phyloP scores from a whole-genome alignment of 371 early-diverging fungal genomes.

The Pancytospora philotis region DNA sequence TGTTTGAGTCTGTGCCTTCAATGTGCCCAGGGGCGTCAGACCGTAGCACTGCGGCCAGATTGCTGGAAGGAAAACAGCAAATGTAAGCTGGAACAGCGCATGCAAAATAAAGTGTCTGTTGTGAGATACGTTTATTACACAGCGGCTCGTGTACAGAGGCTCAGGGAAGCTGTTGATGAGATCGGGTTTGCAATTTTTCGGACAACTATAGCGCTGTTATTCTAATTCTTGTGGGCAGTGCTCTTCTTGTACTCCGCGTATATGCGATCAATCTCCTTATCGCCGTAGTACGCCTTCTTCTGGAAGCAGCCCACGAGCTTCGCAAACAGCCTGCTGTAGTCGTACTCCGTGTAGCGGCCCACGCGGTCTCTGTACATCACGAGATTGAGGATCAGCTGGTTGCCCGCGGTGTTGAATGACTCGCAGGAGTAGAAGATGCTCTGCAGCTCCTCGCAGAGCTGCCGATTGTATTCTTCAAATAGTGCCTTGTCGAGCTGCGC shows the following conservation, averaged over 20 bases:
- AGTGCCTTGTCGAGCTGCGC: slow-evolving; percentile 9
- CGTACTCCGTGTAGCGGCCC: background rate
- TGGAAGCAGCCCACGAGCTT: background rate
- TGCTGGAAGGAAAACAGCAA: too few relatives aligned
- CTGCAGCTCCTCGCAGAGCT: slow-evolving; percentile 29
- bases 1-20: too few relatives aligned
- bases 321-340: background rate
- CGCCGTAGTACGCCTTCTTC: background rate
- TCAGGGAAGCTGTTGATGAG: too few relatives aligned
- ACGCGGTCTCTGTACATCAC: slow-evolving; percentile 18
- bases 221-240: too few relatives aligned
- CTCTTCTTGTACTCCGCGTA: background rate
- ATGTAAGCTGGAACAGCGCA: too few relatives aligned
- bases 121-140: too few relatives aligned
- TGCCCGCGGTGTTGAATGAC: slow-evolving; percentile 36
- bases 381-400: slow-evolving; percentile 38
- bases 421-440: slow-evolving; percentile 33
- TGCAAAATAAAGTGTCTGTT: too few relatives aligned
- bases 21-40: too few relatives aligned
- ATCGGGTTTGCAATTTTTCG: too few relatives aligned
- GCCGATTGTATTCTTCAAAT: slow-evolving; percentile 25
- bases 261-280: slow-evolving; percentile 2
- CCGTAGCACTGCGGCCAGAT: too few relatives aligned
- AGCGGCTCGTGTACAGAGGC: too few relatives aligned
- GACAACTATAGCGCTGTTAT: too few relatives aligned